phyloP scores from a whole-genome alignment of 306 rosid genomes.

The Nissolia schottii region DNA sequence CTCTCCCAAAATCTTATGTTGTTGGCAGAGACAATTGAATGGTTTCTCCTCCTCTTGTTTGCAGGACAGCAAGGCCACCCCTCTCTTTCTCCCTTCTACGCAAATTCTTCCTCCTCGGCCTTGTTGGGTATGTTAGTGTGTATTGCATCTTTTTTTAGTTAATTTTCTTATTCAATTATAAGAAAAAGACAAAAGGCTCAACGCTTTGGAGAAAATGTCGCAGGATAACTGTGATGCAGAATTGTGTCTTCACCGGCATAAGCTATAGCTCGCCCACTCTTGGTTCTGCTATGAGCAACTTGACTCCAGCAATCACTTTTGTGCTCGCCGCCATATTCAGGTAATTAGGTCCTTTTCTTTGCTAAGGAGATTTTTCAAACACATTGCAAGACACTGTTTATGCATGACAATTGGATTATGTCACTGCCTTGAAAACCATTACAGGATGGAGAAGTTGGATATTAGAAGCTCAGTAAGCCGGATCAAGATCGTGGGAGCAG shows the following conservation, averaged over 20 bases:
- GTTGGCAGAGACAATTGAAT: too few species aligned
- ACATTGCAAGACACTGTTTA: neutral
- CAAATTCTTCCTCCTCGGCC: slow-evolving; percentile 44
- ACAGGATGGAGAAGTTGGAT: slow-evolving; percentile 42
- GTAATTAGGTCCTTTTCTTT: slow-evolving; percentile 7
- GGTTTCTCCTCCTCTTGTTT: neutral
- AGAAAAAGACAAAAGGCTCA: neutral
- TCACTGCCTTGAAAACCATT: slow-evolving; percentile 10
- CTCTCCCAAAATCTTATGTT: too few species aligned
- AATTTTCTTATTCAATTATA: neutral
- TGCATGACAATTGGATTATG: neutral
- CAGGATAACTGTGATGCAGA: slow-evolving; percentile 51
- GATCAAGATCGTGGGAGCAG: slow-evolving; percentile 34
- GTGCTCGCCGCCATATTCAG: slow-evolving; percentile 38
- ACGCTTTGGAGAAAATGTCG: neutral
- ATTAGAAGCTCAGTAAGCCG: slow-evolving; percentile 37
- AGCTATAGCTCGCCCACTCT: slow-evolving; percentile 52
- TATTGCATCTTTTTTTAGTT: neutral
- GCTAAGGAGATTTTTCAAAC: neutral
- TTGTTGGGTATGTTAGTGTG: slow-evolving; percentile 35
- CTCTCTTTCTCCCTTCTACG: slow-evolving; percentile 34
- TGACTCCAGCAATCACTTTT: slow-evolving; percentile 46
- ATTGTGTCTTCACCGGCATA: slow-evolving; percentile 44
- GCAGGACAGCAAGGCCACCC: slow-evolving; percentile 23
- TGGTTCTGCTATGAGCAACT: slow-evolving; percentile 52